Evolutionary conservation across 148 eudicot species (phyloP), one percentile per base, ranked within the genome.

Genomic region (Fallopia convolvulus): DNA sequence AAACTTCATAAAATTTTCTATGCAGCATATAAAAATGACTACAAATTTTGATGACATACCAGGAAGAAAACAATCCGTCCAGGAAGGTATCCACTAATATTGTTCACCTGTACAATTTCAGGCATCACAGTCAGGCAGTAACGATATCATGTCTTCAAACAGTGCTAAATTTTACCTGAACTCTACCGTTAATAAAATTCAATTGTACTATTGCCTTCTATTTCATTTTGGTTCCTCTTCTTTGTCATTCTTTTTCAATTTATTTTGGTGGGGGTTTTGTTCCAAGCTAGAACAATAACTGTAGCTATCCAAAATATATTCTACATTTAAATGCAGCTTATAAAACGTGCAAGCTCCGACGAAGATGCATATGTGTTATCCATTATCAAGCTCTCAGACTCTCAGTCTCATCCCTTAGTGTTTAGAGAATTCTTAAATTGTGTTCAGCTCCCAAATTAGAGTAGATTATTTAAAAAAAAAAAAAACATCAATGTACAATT

Each of bases 1-100:
- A 12, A 68, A 68, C 44, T 15, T 68, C 17, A 63, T 4, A 10
- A 68, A 36, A 15, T 33, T 33, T 36, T 68, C 23, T 7, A 39
- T 4, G 72, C 44, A 36, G 46, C 44, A 68, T 36, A 68, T 5
- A 26, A 68, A 14, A 36, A 68, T 39, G 44, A 68, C 46, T 5
- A 23, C 20, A 17, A 39, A 46, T 73, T n/a, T 21, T 8, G 32
- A 20, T 7, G 23, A 3, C 90, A 76, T 90, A 95, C 99, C 97
- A 95, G 84, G 88, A 95, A 95, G 84, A 95, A 95, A 58, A 95
- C 99, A 78, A 95, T 95, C 48, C 99, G 87, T 70, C 99, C 99
- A 40, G 97, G 97, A 89, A 95, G 97, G 81, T 95, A 95, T 71
- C 99, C 99, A 83, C 99, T 93, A 78, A 95, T 92, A 84, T 95